Evolutionary conservation across 805 yeast genomes (phyloP), one percentile per base, ranked within the genome.

Genomic region (Metschnikowia peoriensis): DNA sequence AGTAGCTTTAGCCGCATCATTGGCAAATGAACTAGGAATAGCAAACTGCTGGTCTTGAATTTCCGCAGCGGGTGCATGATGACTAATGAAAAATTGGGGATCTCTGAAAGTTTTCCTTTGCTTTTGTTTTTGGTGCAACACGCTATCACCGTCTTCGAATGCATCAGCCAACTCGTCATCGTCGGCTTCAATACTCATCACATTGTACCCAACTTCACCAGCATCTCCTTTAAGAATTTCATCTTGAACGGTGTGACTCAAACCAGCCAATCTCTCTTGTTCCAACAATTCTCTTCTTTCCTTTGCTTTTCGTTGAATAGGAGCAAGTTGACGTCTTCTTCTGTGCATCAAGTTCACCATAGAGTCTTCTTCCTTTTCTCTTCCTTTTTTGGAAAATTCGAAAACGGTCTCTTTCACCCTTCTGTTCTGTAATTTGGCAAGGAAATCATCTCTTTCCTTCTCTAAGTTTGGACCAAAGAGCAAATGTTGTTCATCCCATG

Each of bases 401-500:
- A 94, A 94, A 4, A 94, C 97, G 0, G 99, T 94, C 66, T 94
- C 98, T 62, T 89, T 86, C 47, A 83, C 75, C 41, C 75, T 68
- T 65, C 97, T 78, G 59, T 88, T 80, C 54, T 83, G 82, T 54
- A 94, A 73, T 61, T 84, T 83, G 6, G 83, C 88, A 58, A 94
- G 77, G 62, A 94, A 85, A 41, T 70, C 78, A 28, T 86, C 77
- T 65, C 88, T 89, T 60, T 88, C 94, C 57, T 77, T 78, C 60
- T 89, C 96, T 49, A 78, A 66, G 63, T 89, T 89, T 32, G 81
- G 78, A 22, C 96, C 96, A 66, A 91, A 89, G 49, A 88, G 67
- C 34, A 91, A 70, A 68, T 90, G 90, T 62, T 88, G 93, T 17
- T 82, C 90, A 67, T 93, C 97, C 97, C 98, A 94, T 7, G 70